Evolutionary conservation across 768 basidiomycete species (phyloP).

Genomic region (Grammothele lineata): DNA sequence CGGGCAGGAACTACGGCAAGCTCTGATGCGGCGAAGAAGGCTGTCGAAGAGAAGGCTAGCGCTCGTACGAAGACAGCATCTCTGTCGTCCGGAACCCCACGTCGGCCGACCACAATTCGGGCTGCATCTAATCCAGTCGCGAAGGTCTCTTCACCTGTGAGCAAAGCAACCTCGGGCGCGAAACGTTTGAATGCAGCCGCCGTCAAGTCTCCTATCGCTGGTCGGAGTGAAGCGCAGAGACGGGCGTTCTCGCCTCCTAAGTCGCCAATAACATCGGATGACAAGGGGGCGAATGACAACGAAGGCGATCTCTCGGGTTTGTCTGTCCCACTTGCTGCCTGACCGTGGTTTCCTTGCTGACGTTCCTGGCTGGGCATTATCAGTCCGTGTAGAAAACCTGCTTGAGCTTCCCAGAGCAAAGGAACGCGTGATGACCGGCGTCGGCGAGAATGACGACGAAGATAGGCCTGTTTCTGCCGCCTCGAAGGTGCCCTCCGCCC

Average conservation of each 20-base stretch:
- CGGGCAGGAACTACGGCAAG: not conserved
- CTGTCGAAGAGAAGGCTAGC: not conserved
- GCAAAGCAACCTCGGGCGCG: slow-evolving; percentile 1
- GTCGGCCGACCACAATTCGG: not conserved
- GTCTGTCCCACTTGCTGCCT: too few species aligned
- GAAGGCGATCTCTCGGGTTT: slow-evolving; percentile 13
- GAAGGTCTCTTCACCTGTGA: too few species aligned
- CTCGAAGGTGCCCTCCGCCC: slow-evolving; percentile 1
- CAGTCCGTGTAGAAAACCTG: slow-evolving; percentile 16
- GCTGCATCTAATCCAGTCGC: not conserved
- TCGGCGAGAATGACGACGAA: not conserved
- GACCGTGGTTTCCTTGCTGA: too few species aligned
- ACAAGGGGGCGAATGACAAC: not conserved
- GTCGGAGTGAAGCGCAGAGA: slow-evolving; percentile 1
- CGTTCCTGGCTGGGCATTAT: not conserved
- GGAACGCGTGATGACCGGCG: slow-evolving; percentile 1
- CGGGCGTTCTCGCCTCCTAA: slow-evolving; percentile 18
- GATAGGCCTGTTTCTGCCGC: not conserved
- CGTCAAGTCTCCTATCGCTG: slow-evolving; percentile 2
- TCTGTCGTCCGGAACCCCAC: too few species aligned
- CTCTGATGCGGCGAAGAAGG: slow-evolving; percentile 1
- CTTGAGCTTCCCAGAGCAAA: slow-evolving; percentile 12
- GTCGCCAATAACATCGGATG: slow-evolving; percentile 2
- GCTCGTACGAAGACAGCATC: not conserved
- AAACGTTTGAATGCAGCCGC: not conserved